Evolutionary conservation across 495 filamentous ascomycete species (phyloP).

Genomic region (Penicillium mononematosum): DNA sequence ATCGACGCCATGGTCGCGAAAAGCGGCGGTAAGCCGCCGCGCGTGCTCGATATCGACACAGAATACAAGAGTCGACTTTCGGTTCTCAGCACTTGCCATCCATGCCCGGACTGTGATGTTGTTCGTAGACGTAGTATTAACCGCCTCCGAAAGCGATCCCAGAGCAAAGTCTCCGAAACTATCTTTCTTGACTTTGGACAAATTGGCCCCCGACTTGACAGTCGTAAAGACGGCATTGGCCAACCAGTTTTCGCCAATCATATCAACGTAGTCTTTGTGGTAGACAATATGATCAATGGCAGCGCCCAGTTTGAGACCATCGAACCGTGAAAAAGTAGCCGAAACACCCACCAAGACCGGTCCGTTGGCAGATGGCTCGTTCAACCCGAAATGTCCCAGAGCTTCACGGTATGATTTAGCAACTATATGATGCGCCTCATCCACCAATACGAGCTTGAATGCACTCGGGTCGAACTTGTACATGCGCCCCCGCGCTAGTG

Average conservation of each 20-base stretch:
- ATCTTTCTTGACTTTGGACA: conserved; percentile 63
- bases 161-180: conserved; percentile 76
- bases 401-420: conserved; percentile 71
- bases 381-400: conserved; percentile 72
- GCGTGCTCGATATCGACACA: conserved; percentile 89
- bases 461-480: conserved; percentile 71
- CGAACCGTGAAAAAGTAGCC: conserved; percentile 85
- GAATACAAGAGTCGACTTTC: conserved; percentile 88
- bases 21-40: conserved; percentile 64
- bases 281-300: conserved; percentile 96
- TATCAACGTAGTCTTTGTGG: conserved; percentile 94
- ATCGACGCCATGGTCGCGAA: conserved; percentile 75
- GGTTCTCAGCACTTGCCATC: conserved; percentile 66
- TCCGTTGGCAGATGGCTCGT: conserved; percentile 47
- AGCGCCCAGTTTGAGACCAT: conserved; percentile 82
- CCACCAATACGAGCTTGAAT: conserved; percentile 92
- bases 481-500: conserved; percentile 70
- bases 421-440: conserved; percentile 98
- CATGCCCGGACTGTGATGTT: conserved; percentile 80
- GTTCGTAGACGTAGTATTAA: conserved; percentile 78
- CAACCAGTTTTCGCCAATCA: conserved; percentile 87
- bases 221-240: conserved; percentile 90
- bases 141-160: conserved; percentile 66
- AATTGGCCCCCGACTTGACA: conserved; percentile 73
- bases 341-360: conserved; percentile 88